Evolutionary conservation across 192 early-diverging fungal species (phyloP).

Genomic region (Linnemannia hyalina): DNA sequence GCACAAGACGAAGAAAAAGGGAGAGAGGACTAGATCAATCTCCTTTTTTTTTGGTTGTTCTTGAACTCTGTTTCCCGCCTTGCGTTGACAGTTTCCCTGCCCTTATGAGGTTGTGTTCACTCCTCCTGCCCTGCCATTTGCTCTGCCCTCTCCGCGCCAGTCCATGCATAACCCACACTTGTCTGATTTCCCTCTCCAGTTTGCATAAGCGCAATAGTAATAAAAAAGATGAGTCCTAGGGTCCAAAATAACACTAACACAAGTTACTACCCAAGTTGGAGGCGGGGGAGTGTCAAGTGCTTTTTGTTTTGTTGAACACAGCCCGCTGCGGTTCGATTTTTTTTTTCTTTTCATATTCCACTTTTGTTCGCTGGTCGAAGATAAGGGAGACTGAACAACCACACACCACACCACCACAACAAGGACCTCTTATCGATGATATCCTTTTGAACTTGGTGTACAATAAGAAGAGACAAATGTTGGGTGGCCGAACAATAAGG

Average conservation of each 20-base stretch:
- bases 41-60: neutral
- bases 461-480: neutral
- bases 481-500: neutral
- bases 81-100: neutral
- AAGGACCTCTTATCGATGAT: neutral
- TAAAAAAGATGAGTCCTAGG: neutral
- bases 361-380: neutral
- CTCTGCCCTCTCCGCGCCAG: neutral
- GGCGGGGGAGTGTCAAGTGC: constrained; percentile 3
- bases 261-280: neutral
- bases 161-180: neutral
- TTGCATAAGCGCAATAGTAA: constrained; percentile 1
- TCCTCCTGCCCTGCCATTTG: neutral
- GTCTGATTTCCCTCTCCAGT: neutral
- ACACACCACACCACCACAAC: neutral
- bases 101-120: neutral
- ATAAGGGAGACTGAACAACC: neutral
- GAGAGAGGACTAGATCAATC: neutral
- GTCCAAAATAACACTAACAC: neutral
- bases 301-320: neutral
- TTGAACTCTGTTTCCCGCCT: neutral
- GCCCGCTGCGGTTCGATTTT: neutral
- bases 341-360: neutral
- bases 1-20: neutral
- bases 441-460: neutral